Percentiles rank a stretch among this genome's conserved stretches.
These are phyloP conservation scores for Pleurotus djamor DNA, from an alignment of 768 basidiomycete genomes.

Conservation along the genomic window DNA sequence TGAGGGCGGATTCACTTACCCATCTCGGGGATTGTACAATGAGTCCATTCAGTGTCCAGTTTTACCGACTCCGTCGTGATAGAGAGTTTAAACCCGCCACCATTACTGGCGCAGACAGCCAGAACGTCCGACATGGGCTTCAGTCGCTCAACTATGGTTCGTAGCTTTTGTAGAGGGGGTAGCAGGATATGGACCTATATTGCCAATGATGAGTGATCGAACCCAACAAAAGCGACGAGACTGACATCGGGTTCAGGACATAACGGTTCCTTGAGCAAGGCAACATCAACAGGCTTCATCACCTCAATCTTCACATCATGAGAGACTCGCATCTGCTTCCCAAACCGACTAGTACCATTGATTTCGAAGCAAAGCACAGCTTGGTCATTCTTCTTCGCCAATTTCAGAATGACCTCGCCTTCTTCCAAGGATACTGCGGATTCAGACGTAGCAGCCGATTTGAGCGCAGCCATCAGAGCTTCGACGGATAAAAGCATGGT, in stretches of 20 bases:
- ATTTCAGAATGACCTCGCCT: constrained; percentile 75
- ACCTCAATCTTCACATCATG: constrained; percentile 87
- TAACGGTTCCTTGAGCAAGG: constrained; percentile 71
- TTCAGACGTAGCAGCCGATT: constrained; percentile 54
- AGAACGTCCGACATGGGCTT: constrained; percentile 68
- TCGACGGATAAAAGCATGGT: constrained; percentile 72
- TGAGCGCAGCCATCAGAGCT: constrained; percentile 72
- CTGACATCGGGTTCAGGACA: constrained; percentile 86
- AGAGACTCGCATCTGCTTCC: constrained; percentile 59
- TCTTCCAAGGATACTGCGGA: constrained; percentile 36
- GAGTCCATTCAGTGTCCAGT: constrained; percentile 77
- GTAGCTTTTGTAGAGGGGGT: constrained; percentile 70
- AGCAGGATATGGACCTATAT: constrained; percentile 73
- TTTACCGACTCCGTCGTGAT: constrained; percentile 73
- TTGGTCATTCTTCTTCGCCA: constrained; percentile 83
- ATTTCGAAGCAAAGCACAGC: constrained; percentile 81
- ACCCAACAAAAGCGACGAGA: constrained; percentile 3
- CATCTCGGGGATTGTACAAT: constrained; percentile 66
- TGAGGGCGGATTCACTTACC: constrained; percentile 20
- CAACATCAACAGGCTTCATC: constrained; percentile 72
- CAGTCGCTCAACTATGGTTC: constrained; percentile 78
- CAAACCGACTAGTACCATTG: constrained; percentile 58
- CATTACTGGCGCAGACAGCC: constrained; percentile 65
- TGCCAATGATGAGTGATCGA: neutral
- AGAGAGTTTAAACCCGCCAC: constrained; percentile 48